Percentiles rank a stretch among this genome's conserved stretches.
These are phyloP conservation scores for Thelephora ganbajun DNA, from an alignment of 768 basidiomycete species.

Conservation along the genomic window DNA sequence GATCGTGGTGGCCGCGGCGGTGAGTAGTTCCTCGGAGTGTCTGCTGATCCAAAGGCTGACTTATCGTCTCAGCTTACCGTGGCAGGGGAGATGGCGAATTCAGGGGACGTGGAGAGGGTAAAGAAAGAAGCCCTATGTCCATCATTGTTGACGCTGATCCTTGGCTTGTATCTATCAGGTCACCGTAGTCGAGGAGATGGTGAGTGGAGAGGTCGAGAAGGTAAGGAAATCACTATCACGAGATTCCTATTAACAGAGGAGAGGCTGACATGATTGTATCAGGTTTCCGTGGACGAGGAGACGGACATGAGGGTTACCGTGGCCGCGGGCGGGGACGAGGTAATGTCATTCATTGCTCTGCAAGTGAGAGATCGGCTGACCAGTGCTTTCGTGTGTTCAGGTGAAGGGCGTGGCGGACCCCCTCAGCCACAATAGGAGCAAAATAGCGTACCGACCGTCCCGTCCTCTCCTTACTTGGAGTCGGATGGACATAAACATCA, in stretches of 20 bases:
- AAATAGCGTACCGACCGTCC: too few species aligned
- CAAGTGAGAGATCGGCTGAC: background rate
- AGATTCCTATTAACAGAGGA: background rate
- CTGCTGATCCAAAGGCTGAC: background rate
- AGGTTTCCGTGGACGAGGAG: background rate
- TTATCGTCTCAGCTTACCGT: slow-evolving; percentile 10
- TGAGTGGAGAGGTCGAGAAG: background rate
- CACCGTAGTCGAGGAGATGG: background rate
- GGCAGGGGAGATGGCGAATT: slow-evolving; percentile 13
- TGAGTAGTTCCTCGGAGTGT: background rate
- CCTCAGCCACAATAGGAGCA: background rate
- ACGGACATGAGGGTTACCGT: background rate
- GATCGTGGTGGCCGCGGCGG: slow-evolving; percentile 8
- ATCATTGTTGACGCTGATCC: background rate
- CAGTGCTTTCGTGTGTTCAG: background rate
- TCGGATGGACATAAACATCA: too few species aligned
- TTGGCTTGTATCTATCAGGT: too few species aligned
- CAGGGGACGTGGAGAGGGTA: slow-evolving; percentile 17
- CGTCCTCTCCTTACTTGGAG: too few species aligned
- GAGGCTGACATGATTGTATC: background rate
- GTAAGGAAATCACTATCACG: background rate
- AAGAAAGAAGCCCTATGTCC: slow-evolving; percentile 17
- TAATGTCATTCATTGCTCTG: background rate
- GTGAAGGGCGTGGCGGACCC: background rate
- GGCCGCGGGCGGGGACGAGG: background rate